phyloP scores from a whole-genome alignment of 306 rosid genomes.

The Heteromeles arbutifolia region DNA sequence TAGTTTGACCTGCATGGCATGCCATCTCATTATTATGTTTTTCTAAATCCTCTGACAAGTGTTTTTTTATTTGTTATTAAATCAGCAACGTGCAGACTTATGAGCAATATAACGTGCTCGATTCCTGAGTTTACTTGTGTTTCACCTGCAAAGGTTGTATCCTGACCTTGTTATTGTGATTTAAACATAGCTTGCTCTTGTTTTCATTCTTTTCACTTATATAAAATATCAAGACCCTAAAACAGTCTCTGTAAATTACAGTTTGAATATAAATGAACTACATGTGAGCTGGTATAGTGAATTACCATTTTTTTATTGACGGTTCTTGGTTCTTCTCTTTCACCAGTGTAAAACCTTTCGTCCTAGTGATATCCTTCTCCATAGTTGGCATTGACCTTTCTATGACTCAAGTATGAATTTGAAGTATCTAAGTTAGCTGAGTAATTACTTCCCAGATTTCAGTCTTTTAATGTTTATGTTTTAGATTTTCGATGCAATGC shows the following conservation, averaged over 20 bases:
- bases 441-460: not conserved
- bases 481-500: not conserved
- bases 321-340: not conserved
- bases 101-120: slow-evolving; percentile 68
- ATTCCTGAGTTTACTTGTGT: slow-evolving; percentile 95
- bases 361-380: not conserved
- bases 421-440: not conserved
- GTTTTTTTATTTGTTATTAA: slow-evolving; percentile 8
- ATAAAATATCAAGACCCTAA: not conserved
- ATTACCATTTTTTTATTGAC: not conserved
- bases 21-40: not conserved
- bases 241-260: too few species aligned
- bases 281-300: not conserved
- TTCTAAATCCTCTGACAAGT: not conserved
- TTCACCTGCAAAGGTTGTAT: slow-evolving; percentile 87
- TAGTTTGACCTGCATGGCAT: not conserved
- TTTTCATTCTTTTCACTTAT: not conserved
- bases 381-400: not conserved
- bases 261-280: not conserved
- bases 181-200: not conserved
- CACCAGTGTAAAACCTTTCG: not conserved
- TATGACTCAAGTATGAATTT: not conserved
- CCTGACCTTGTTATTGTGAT: slow-evolving; percentile 17
- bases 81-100: slow-evolving; percentile 82
- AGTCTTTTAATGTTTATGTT: not conserved